phyloP scores from a whole-genome alignment of 1,284 basidiomycete species.

The Pterulicium gracile region DNA sequence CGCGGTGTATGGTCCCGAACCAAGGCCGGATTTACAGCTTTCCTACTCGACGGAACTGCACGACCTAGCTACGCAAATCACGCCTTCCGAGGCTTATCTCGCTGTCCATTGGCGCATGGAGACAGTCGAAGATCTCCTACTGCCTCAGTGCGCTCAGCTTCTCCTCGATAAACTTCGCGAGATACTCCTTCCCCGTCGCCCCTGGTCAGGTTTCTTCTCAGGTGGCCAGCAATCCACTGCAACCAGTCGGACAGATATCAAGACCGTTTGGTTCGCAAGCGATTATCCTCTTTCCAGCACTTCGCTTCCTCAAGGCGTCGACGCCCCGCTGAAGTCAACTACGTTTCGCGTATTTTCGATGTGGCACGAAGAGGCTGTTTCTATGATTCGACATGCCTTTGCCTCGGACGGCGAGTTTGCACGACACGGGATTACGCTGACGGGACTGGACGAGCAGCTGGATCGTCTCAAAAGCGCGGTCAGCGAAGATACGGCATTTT shows the following conservation, averaged over 20 bases:
- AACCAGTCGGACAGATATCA: constrained; percentile 14
- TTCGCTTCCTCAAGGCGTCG: constrained; percentile 8
- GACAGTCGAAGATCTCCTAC: constrained; percentile 23
- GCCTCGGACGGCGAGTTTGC: constrained; percentile 25
- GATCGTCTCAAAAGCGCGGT: constrained; percentile 9
- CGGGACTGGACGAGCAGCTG: constrained; percentile 23
- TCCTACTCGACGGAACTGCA: constrained; percentile 28
- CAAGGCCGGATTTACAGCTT: constrained; percentile 8
- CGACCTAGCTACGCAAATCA: constrained; percentile 25
- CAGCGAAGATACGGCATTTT: constrained; percentile 18
- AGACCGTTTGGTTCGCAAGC: constrained; percentile 35
- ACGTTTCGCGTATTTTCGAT: constrained; percentile 26
- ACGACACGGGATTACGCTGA: constrained; percentile 22
- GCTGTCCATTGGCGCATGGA: constrained; percentile 43
- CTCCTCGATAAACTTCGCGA: constrained; percentile 28
- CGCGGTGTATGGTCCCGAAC: background rate
- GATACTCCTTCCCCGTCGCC: constrained; percentile 23
- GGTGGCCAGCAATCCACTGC: background rate
- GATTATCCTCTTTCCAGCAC: constrained; percentile 27
- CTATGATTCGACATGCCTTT: constrained; percentile 30
- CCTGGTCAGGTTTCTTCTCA: constrained; percentile 12
- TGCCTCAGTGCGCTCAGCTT: constrained; percentile 32
- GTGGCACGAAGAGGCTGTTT: constrained; percentile 28
- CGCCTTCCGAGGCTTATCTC: constrained; percentile 25
- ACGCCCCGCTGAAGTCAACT: constrained; percentile 23